phyloP scores from a whole-genome alignment of 495 filamentous ascomycete genomes.

The Penicillium simplicissimum region DNA sequence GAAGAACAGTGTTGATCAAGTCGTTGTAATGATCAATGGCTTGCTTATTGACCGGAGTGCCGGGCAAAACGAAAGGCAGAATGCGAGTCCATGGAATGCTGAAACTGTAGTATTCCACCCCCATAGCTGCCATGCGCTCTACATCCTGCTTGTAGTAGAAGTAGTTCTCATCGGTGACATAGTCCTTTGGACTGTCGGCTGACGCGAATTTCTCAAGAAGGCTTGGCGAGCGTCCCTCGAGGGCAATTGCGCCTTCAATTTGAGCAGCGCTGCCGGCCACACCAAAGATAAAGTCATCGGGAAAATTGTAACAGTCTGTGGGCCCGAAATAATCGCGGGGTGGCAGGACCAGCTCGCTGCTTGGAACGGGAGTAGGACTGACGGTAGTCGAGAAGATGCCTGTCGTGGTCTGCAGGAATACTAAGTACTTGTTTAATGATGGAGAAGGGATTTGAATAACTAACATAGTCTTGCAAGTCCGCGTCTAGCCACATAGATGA shows the following conservation, averaged over 20 bases:
- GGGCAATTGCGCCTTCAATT: constrained; percentile 48
- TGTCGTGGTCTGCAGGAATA: constrained; percentile 21
- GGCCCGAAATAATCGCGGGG: constrained; percentile 33
- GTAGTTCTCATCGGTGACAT: constrained; percentile 50
- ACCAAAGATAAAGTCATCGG: constrained; percentile 52
- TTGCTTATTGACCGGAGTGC: constrained; percentile 45
- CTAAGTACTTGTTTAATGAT: neutral
- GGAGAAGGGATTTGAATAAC: neutral
- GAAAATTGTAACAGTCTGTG: constrained; percentile 35
- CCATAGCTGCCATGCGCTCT: constrained; percentile 47
- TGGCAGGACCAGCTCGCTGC: constrained; percentile 37
- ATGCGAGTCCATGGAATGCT: constrained; percentile 48
- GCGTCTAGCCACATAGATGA: constrained; percentile 34
- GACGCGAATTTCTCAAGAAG: constrained; percentile 37
- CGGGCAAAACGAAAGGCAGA: constrained; percentile 43
- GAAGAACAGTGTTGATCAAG: constrained; percentile 43
- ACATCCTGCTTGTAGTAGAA: constrained; percentile 56
- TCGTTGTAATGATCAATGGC: constrained; percentile 50
- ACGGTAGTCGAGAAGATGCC: constrained; percentile 37
- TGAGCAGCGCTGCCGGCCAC: constrained; percentile 52
- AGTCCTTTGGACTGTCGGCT: constrained; percentile 28
- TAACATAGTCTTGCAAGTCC: constrained; percentile 30
- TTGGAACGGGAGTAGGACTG: constrained; percentile 36
- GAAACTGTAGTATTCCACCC: constrained; percentile 51
- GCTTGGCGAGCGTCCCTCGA: constrained; percentile 46